These are phyloP conservation scores for Colletotrichum sp. DNA, from an alignment of 2,329 filamentous ascomycete genomes.

Conservation along the genomic window DNA sequence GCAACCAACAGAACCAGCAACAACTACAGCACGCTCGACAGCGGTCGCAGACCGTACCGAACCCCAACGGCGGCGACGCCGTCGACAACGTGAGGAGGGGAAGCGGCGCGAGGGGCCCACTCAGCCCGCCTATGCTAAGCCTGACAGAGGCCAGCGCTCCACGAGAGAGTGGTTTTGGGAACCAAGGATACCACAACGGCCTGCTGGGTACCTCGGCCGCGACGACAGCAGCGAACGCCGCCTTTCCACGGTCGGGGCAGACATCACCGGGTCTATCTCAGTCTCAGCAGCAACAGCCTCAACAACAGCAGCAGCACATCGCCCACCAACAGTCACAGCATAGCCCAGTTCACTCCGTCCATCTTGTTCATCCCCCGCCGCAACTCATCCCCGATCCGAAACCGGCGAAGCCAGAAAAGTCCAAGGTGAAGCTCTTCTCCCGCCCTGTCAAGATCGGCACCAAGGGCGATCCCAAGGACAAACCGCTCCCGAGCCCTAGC, in stretches of 20 bases:
- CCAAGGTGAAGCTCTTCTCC: constrained; percentile 83
- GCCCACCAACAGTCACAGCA: constrained; percentile 29
- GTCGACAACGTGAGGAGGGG: constrained; percentile 40
- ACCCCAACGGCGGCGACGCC: constrained; percentile 35
- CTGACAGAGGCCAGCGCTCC: constrained; percentile 70
- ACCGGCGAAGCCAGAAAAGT: constrained; percentile 66
- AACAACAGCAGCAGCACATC: constrained; percentile 32
- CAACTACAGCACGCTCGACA: constrained; percentile 61
- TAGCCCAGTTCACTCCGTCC: background rate
- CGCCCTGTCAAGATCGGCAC: constrained; percentile 77
- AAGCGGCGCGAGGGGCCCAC: constrained; percentile 53
- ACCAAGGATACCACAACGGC: constrained; percentile 64
- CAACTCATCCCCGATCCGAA: constrained; percentile 56
- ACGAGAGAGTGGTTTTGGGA: constrained; percentile 59
- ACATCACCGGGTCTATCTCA: constrained; percentile 50
- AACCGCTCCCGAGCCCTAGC: constrained; percentile 74
- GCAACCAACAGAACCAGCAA: constrained; percentile 32
- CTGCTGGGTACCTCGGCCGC: constrained; percentile 67
- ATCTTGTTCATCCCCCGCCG: constrained; percentile 38
- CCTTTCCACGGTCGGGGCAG: constrained; percentile 70
- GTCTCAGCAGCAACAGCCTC: constrained; percentile 31
- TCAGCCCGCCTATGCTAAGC: constrained; percentile 67
- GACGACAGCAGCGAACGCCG: constrained; percentile 74
- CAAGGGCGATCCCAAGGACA: constrained; percentile 70
- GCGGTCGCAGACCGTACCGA: constrained; percentile 76